Base-by-base conservation (phyloP, 148 eudicot genomes). In the Bassia scoparia region DNA sequence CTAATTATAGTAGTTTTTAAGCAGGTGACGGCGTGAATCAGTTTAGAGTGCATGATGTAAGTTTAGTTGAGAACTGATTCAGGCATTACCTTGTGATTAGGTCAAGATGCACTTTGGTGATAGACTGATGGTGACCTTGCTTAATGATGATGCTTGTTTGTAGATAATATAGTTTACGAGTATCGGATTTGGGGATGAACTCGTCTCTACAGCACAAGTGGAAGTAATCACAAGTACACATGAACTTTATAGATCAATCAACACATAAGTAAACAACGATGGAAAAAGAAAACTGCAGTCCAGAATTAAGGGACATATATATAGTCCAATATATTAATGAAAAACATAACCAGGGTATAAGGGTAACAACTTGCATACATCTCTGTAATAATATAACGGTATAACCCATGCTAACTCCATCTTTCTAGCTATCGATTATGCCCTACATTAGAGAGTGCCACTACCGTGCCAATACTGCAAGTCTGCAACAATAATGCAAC, bases 71-170 rank as follows among this genome's bases (percentile, higher is more conserved):
- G 26, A 12, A 50, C 48, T 35, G 15, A 61, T 62, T 43, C 23
- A 38, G 56, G 67, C 8, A 52, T 52, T 52, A 31, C 52, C 11
- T 49, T 34, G 77, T 74, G 77, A 65, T 64, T 74, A 35, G 46
- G 64, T 35, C 24, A 70, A 55, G 21, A 16, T 15, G 43, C 31
- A 56, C 24, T 24, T 62, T 49, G 66, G 31, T 13, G 76, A 64
- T 52, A 53, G 46, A 8, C 11, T 41, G 46, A 41, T 41, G 12
- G 21, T 16, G 68, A 63, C 23, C 11, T 29, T 74, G 70, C 34
- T 52, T 74, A 52, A 35, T 52, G 31, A 52, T 33, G 54, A 58
- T 20, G 41, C 50, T 34, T 62, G 30, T 35, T 24, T 27, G 18
- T 63, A 23, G 66, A 49, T 62, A 33, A 63, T 56, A 34, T 41